Percentiles rank a stretch among this genome's conserved stretches.
These are phyloP conservation scores for Barnettozyma populi DNA, from an alignment of 805 yeast species.

Conservation along the genomic window DNA sequence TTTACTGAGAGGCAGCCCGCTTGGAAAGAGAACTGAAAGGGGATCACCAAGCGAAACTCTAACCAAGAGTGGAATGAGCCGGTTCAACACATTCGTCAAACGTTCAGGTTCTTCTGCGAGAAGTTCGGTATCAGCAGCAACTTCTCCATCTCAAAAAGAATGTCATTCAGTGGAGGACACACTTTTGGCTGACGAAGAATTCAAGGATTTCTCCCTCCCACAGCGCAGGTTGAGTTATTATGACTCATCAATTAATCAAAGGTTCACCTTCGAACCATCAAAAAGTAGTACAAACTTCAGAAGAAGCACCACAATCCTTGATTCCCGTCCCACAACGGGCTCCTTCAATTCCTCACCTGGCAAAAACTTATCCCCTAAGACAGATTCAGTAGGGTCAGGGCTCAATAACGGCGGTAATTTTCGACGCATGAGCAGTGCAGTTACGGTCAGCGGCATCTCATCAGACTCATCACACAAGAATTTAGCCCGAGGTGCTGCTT, in stretches of 20 bases:
- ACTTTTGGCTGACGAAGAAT: slow-evolving; percentile 20
- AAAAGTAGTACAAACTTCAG: no score
- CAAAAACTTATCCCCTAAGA: not conserved
- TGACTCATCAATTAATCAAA: not conserved
- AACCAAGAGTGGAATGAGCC: not conserved
- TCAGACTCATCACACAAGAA: not conserved
- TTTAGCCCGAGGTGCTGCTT: not conserved
- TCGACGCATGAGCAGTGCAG: not conserved
- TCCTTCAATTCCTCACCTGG: not conserved
- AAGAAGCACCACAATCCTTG: no score
- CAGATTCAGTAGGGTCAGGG: not conserved
- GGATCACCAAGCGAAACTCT: not conserved
- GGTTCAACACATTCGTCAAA: slow-evolving; percentile 5
- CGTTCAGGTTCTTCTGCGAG: not conserved
- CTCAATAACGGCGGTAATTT: not conserved
- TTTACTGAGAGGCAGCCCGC: not conserved
- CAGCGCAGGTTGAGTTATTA: slow-evolving; percentile 7
- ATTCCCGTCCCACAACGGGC: no score
- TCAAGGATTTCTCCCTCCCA: slow-evolving; percentile 16
- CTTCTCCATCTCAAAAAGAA: slow-evolving; percentile 12
- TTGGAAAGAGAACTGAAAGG: not conserved
- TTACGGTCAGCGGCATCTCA: not conserved
- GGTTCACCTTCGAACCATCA: no score
- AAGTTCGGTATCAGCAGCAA: not conserved
- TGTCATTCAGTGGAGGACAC: slow-evolving; percentile 24